phyloP scores from a whole-genome alignment of 2,329 filamentous ascomycete genomes.

The Lasiodiplodia sp. region DNA sequence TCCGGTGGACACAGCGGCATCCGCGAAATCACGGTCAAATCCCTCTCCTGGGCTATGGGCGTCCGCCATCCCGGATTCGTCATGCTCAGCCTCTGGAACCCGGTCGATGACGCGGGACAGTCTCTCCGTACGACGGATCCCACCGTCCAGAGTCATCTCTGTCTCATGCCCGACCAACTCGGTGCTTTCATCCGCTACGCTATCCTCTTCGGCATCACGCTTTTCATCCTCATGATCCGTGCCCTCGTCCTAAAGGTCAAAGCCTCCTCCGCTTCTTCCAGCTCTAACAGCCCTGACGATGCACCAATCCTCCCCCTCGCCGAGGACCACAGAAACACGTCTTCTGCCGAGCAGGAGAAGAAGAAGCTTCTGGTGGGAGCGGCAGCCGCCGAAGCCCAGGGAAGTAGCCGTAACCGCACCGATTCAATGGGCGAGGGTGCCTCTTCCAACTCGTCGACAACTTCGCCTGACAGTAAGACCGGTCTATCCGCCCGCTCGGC shows the following conservation, averaged over 20 bases:
- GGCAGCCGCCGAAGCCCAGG: constrained; percentile 11
- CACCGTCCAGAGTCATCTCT: constrained; percentile 88
- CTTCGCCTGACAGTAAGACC: constrained; percentile 37
- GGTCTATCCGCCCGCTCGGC: constrained; percentile 39
- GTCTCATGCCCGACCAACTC: constrained; percentile 87
- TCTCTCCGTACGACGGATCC: constrained; percentile 45
- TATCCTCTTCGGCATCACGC: constrained; percentile 63
- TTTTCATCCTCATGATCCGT: constrained; percentile 56
- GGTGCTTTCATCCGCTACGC: constrained; percentile 83
- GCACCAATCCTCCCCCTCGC: constrained; percentile 40
- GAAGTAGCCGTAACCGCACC: constrained; percentile 20
- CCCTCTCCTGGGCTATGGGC: constrained; percentile 95
- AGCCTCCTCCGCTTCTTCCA: constrained; percentile 9
- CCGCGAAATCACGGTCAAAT: constrained; percentile 92
- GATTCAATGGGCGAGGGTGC: constrained; percentile 33
- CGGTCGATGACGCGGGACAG: constrained; percentile 66
- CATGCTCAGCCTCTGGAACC: constrained; percentile 91
- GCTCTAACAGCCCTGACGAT: constrained; percentile 19
- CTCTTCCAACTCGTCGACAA: constrained; percentile 42
- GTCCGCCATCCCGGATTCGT: constrained; percentile 86
- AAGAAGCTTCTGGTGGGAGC: not conserved
- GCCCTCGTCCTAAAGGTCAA: constrained; percentile 42
- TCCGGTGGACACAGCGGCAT: constrained; percentile 62
- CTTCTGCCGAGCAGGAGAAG: constrained; percentile 39
- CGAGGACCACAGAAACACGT: constrained; percentile 31